Base-by-base conservation (phyloP, 257 asterid species). In the Parsonsia alboflavescens region DNA sequence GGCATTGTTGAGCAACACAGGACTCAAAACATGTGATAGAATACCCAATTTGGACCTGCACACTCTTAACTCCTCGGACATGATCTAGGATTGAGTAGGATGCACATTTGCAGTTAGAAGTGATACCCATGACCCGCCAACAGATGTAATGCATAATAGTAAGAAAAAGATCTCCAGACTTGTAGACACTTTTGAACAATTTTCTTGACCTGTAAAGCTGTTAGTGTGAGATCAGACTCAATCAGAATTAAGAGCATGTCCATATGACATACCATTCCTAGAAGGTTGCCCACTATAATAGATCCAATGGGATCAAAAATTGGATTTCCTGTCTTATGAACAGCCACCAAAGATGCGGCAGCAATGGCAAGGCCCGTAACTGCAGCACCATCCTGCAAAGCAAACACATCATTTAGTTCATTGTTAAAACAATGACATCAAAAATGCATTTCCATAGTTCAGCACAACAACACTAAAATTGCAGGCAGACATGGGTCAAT, bases 291-390 rank as follows among this genome's bases (percentile, higher is more conserved):
- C 56, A 91, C 97, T 41, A 94, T 76, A 76, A 94, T 94, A 58
- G 99, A 94, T 71, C 99, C 99, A 72, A 94, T 81, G 67, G 99
- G 99, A 81, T 94, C 99, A 84, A 89, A 94, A 58, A 94, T 92
- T 73, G 97, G 88, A 82, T 92, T 94, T 64, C 99, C 99, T n/a
- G 99, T 94, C 74, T 73, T 49, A 58, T 87, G 87, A 67, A 94
- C 99, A 73, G 99, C 99, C 75, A 90, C 96, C 89, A 95, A 77
- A 66, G 99, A 92, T 48, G 99, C 97, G 76, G 84, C 96, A 77
- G 98, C 99, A 75, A 95, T 92, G 77, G 85, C 85, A 78, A 95
- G 98, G 80, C 99, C 99, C 11, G 98, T 83, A 77, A 95, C 98
- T 74, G 99, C 99, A 85, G 99, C 99, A 81, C 98, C 93, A 73